Evolutionary conservation across 352 stramenopile genomes (phyloP), one percentile per base, ranked within the genome.

Genomic region (Globisporangium irregulare): DNA sequence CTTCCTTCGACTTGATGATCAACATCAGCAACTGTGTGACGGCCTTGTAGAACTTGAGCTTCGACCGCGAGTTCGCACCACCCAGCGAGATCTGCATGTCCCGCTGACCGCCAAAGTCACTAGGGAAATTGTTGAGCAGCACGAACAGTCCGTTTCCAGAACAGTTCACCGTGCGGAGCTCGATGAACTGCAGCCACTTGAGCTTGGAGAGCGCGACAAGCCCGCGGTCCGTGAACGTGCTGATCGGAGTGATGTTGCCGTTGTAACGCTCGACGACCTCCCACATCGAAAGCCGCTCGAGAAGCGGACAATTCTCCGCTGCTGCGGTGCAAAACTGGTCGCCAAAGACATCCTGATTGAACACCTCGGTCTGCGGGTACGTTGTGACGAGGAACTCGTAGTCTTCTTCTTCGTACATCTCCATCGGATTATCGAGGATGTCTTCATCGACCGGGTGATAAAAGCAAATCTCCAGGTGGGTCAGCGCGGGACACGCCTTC

Each of bases 111-210:
- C 55, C 24, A 32, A 60, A 73, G 5, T 43, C 46, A 14, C 63
- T 58, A 1, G 75, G 80, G 8, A 79, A 59, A 3, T 62, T 67
- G 54, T 66, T 73, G 15, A 87, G 43, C 62, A 79, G 80, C n/a
- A 70, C 62, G 25, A 85, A 76, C 3, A 84, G 62, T 0, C 79
- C 73, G 24, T 78, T 55, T 14, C 76, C 78, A 34, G 75, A 76
- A 27, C 70, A 76, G 27, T 75, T 78, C 18, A 83, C 64, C 1
- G 64, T 58, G 6, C 69, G 74, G 1, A 85, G 58, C 36, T 81
- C 69, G 34, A 84, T 59, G 2, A 50, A 73, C 22, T 51, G 57
- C 41, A 87, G 63, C 51, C 56, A 69, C 5, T 66, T 41, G 46
- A 81, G 71, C 20, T 71, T 73, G 3, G 73, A 67, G n/a, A 87